Base-by-base conservation (phyloP, 2,329 filamentous ascomycete genomes). In the Colletotrichum theobromicola region DNA sequence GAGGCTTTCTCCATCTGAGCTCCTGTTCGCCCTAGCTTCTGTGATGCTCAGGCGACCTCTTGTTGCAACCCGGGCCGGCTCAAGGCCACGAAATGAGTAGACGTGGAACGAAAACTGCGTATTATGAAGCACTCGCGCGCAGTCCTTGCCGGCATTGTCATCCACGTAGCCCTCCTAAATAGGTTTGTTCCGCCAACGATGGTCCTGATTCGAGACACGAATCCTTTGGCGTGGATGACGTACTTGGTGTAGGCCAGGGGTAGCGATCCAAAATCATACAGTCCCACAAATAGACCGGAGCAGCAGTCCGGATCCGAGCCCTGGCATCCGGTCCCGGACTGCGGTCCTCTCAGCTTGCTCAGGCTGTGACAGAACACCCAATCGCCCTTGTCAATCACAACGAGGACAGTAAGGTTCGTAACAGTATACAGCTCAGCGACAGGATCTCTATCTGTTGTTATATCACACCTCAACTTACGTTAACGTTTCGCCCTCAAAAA, bases 41-140 rank as follows among this genome's bases (percentile, higher is more conserved):
- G 21, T n/a, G 24, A 16, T 9, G 1, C 37, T n/a, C n/a, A n/a
- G n/a, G n/a, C n/a, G n/a, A n/a, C 18, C 1, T 3, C 37, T 46
- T 3, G 18, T n/a, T 46, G 37, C 18, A 42, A 1, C 2, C 1
- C 35, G 8, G 2, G 2, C 0, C 2, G 35, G 0, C 18, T 3
- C 4, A 3, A n/a, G 1, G 2, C 12, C 18, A n/a, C 2, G 0
- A 16, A 18, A 42, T 10, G 37, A 46, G 8, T 12, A 2, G 0
- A 1, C 18, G 5, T n/a, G 1, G 1, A n/a, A 46, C 5, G 3
- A 46, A 46, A n/a, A 16, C 35, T 37, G 5, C 34, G 4, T 16
- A 15, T 4, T 5, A 2, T 12, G 0, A 7, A 35, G 13, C 13
- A 15, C 5, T 35, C 2, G 6, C 34, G 6, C 34, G 13, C 4